Evolutionary conservation across 2,329 filamentous ascomycete species (phyloP), one percentile per base, ranked within the genome.

Genomic region (Colletotrichum sp.): DNA sequence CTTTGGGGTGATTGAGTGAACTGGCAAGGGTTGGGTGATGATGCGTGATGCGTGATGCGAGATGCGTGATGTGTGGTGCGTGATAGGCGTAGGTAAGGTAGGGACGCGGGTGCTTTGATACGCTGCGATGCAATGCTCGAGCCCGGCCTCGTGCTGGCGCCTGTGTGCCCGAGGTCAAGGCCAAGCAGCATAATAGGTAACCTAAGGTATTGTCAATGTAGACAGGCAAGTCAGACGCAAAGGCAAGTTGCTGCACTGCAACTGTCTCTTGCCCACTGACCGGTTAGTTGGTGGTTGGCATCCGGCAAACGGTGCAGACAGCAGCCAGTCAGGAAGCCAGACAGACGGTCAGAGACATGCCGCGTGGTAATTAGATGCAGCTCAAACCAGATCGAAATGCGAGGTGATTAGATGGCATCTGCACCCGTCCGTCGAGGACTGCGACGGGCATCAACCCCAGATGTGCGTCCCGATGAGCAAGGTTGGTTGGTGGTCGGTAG

Each of bases 391-490:
- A 70, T 70, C 67, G 57, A 58, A 63, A 67, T 73, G 63, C 70
- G 64, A 64, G 63, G 57, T 69, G 70, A 76, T 76, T 69, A 76
- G 74, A 76, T 76, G 74, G 71, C 70, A 76, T 74, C 65, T 76
- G 74, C 74, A 73, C 48, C 34, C 34, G 34, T 67, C 73, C 63
- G 69, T 36, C 52, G 63, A 65, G 12, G 69, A 34, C 28, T 21
- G 63, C 61, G 63, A 34, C 28, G 12, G 57, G 61, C 61, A 66
- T 21, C 52, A 72, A 43, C 58, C 72, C 63, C 69, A 75, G 74
- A 30, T 69, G 65, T 74, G 70, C 70, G 60, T 76, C 28, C 36
- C 18, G 57, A 10, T 60, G 21, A 34, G 55, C 34, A 67, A 57
- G 43, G 61, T 64, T 21, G n/a, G 32, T 36, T 15, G 24, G 32